Evolutionary conservation across 2,329 filamentous ascomycete species (phyloP), one percentile per base, ranked within the genome.

Genomic region (Pseudocercospora pini-densiflorae): DNA sequence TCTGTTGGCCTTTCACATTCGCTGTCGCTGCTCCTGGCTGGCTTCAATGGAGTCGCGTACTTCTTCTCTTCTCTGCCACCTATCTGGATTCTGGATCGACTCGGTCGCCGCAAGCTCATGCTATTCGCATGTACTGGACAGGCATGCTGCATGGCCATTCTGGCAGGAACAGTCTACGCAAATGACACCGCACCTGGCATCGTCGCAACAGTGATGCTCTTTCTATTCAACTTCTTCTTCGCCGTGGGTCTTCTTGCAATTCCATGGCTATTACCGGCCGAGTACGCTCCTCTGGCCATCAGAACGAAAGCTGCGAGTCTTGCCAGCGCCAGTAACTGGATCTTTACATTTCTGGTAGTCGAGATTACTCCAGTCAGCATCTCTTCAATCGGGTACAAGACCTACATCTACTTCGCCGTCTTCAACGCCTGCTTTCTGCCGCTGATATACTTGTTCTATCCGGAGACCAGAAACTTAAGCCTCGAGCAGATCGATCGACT

Each of bases 211-310:
- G 51, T 66, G 0, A 83, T 84, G 80, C 74, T 82, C 1, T 82
- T 82, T 69, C 61, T 74, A 14, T 77, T 76, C 73, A 75, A 77
- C 59, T 71, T 72, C 68, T 76, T 76, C 70, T 77, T 77, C 58
- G 74, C 71, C 19, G 66, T 77, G 14, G 74, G 74, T 19, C 70
- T 79, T 47, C 73, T 73, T n/a, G 72, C 94, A 1, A 95, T 98
- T 68, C 94, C 94, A 8, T 98, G 94, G 94, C 84, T 97, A 16
- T 97, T 97, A 77, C 94, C 94, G 6, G 93, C 94, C 6, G 94
- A 98, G 83, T 97, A 97, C 81, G 85, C 97, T 31, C 94, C 94
- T 3, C 85, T 97, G 65, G 97, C 92, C 82, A 97, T 97, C 77
- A 90, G 94, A 73, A 95, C 94, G 67, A 97, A 97, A 83, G 94